A percentile compares a stretch with the other conserved stretches of the same genome.
Conservation (phyloP, 441 rosid species). For the Populus hybrid region DNA sequence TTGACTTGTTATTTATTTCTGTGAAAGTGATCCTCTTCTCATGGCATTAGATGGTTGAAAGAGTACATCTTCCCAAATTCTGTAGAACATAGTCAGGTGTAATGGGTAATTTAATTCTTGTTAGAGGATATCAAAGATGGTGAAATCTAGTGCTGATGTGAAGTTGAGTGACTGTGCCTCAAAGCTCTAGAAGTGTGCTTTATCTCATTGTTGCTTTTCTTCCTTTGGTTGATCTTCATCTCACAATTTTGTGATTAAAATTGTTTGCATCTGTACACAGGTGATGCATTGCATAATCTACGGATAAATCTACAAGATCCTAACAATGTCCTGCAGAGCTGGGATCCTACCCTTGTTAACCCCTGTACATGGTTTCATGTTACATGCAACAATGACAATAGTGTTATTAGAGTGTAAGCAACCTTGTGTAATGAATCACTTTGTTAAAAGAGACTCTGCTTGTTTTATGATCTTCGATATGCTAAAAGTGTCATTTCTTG, state of each 20-base stretch:
- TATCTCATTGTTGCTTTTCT: not conserved
- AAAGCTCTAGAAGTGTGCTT: not conserved
- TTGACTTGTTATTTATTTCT: not conserved
- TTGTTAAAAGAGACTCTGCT: not conserved
- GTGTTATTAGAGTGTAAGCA: slow-evolving; percentile 88
- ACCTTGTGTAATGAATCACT: not conserved
- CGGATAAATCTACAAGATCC: slow-evolving; percentile 70
- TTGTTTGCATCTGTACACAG: slow-evolving; percentile 36
- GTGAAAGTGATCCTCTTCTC: too few species aligned
- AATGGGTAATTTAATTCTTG: not conserved
- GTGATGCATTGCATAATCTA: slow-evolving; percentile 87
- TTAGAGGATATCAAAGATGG: not conserved
- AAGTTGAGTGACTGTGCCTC: not conserved
- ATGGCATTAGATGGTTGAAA: not conserved
- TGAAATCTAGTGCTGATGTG: not conserved
- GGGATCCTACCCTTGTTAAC: slow-evolving; percentile 99
- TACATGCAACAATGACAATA: slow-evolving; percentile 92
- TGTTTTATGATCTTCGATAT: not conserved
- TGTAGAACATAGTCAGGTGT: not conserved
- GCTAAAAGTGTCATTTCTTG: not conserved
- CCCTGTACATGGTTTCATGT: slow-evolving; percentile 99
- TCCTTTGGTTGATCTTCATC: not conserved
- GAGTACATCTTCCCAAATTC: not conserved
- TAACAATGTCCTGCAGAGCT: slow-evolving; percentile 89
- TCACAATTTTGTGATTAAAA: not conserved